Percentiles rank a stretch among this genome's conserved stretches.
These are phyloP conservation scores for Eucalyptus urophylla DNA, from an alignment of 345 rosid genomes.

Conservation along the genomic window DNA sequence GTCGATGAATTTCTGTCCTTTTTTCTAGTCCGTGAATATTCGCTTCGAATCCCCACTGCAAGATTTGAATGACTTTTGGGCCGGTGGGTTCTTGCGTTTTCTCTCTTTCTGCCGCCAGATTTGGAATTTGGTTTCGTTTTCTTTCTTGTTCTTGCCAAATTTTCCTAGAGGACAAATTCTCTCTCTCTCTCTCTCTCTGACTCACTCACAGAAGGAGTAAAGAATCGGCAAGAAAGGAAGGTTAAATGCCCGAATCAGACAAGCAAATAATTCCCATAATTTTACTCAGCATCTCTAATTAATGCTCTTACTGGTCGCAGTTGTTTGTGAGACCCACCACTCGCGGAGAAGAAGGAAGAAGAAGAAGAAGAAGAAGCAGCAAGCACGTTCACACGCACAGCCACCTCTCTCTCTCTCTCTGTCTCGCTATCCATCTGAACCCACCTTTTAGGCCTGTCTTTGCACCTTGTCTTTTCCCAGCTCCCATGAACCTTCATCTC, in stretches of 20 bases:
- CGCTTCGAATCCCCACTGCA: background rate
- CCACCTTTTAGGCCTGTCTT: background rate
- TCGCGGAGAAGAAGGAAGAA: background rate
- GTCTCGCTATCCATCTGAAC: background rate
- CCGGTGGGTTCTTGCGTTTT: background rate
- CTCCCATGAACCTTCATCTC: background rate
- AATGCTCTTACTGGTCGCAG: background rate
- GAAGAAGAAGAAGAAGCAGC: background rate
- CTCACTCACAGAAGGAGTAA: background rate
- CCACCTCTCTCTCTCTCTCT: background rate
- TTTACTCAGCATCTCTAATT: background rate
- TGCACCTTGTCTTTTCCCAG: background rate
- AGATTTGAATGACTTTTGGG: background rate
- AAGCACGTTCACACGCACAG: background rate
- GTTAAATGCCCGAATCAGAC: background rate
- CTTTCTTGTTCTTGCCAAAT: background rate
- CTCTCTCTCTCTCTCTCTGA: background rate
- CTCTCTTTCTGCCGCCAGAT: background rate
- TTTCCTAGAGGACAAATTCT: background rate
- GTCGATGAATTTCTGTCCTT: background rate
- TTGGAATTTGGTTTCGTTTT: background rate
- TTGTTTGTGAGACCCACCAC: background rate
- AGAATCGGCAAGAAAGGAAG: background rate
- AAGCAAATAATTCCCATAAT: background rate
- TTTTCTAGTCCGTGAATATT: background rate